Evolutionary conservation across 352 stramenopile genomes (phyloP), one percentile per base, ranked within the genome.

Genomic region (Globisporangium sylvaticum): DNA sequence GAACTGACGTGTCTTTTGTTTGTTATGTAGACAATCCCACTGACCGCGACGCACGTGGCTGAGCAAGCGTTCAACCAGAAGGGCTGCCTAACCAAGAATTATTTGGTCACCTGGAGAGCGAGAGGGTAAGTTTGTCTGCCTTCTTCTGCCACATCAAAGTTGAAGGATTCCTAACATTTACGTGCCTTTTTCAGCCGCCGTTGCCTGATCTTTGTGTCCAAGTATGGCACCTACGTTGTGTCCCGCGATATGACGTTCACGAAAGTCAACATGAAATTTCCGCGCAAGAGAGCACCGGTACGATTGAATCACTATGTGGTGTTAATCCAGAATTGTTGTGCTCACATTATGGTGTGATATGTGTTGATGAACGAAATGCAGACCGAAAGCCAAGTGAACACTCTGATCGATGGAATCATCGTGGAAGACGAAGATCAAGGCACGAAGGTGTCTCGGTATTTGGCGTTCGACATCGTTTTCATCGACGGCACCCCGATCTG

Each of bases 241-340:
- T 96, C 86, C 46, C 84, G 88, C 1, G 75, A 91, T 67, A 87
- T 91, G 79, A 85, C 86, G 0, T 92, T 96, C 58, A 92, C 88
- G 10, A 94, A 94, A 71, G 79, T 94, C n/a, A 76, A 91, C 24
- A 92, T 96, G 83, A 93, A 93, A 65, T 93, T 96, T 53, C 86
- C 88, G n/a, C 84, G 86, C 50, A 82, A 85, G 67, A 81, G 86
- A 62, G 76, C 80, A 10, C 65, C 80, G 71, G 86, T 95, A 75
- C n/a, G 64, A 56, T 31, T 22, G 27, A 52, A 46, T 42, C 44
- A 15, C 25, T 22, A 27, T 61, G 20, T 48, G 58, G 29, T 46
- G 27, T 32, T 52, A 14, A 6, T 64, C 5, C 15, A 60, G 18
- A 24, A 25, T 8, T 29, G 25, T 15, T n/a, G 55, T 61, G 22